A percentile compares a stretch with the other conserved stretches of the same genome.
phyloP scores from a whole-genome alignment of 768 basidiomycete species.

The Kwoniella newhampshirensis region DNA sequence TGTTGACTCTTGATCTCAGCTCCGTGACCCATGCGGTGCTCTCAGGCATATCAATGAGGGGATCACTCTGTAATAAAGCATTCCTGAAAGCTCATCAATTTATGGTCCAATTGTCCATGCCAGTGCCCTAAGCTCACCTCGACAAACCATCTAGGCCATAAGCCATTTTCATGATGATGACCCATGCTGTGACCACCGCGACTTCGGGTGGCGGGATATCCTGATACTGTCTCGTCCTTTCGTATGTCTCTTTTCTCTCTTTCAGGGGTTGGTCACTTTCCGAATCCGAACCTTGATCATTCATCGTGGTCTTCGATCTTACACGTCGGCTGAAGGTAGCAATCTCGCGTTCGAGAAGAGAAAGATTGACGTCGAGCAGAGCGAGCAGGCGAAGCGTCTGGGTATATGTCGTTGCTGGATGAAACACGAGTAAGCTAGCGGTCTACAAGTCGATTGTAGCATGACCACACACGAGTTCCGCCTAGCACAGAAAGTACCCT shows the following conservation, averaged over 20 bases:
- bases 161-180: constrained; percentile 76
- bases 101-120: constrained; percentile 55
- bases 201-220: constrained; percentile 62
- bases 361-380: constrained; percentile 32
- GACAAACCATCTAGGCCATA: constrained; percentile 74
- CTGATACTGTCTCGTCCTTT: constrained; percentile 64
- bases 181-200: constrained; percentile 60
- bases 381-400: constrained; percentile 28
- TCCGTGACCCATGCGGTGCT: constrained; percentile 54
- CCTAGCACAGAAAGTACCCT: constrained; percentile 66
- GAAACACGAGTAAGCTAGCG: too few species aligned
- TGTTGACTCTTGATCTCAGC: constrained; percentile 32
- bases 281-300: not conserved
- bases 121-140: constrained; percentile 56
- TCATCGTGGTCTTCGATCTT: not conserved
- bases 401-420: constrained; percentile 36
- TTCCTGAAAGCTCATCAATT: not conserved
- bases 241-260: constrained; percentile 60
- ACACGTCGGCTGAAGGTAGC: constrained; percentile 61
- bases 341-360: constrained; percentile 57
- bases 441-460: not conserved
- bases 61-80: constrained; percentile 56
- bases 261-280: not conserved
- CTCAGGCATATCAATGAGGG: constrained; percentile 63
- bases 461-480: constrained; percentile 67